Conservation (phyloP, 768 basidiomycete species). For the Lentinus tigrinus region DNA sequence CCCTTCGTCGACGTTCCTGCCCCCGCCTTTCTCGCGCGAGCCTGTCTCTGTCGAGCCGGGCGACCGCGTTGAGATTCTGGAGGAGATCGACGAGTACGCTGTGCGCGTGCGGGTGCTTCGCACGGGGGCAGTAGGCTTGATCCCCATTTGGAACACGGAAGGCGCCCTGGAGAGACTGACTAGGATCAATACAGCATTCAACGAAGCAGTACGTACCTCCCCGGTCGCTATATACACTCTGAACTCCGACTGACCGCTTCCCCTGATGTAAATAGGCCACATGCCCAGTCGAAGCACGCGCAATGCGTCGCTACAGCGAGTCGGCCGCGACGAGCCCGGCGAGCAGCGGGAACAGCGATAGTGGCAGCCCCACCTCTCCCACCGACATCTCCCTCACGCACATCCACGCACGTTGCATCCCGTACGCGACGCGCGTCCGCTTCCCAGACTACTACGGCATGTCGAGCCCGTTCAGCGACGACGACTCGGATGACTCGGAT, state of each 20-base stretch:
- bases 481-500: slow-evolving; percentile 14
- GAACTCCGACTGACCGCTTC: neutral
- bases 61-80: slow-evolving; percentile 24
- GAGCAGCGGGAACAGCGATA: neutral
- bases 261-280: slow-evolving; percentile 9
- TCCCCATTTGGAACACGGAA: slow-evolving; percentile 30
- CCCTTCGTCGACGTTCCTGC: slow-evolving; percentile 22
- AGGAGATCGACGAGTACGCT: slow-evolving; percentile 24
- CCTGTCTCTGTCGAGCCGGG: slow-evolving; percentile 23
- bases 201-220: slow-evolving; percentile 26
- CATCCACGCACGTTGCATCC: slow-evolving; percentile 21
- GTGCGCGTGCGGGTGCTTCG: slow-evolving; percentile 22
- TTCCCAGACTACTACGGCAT: slow-evolving; percentile 15
- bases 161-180: slow-evolving; percentile 28
- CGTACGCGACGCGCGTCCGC: slow-evolving; percentile 16
- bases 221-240: neutral
- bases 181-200: slow-evolving; percentile 28
- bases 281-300: slow-evolving; percentile 17
- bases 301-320: slow-evolving; percentile 12
- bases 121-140: slow-evolving; percentile 20
- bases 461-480: slow-evolving; percentile 11
- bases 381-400: slow-evolving; percentile 11
- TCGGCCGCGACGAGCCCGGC: neutral
- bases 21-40: slow-evolving; percentile 23
- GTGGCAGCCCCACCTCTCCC: neutral